Evolutionary conservation across 176 grass and related monocot species (phyloP), one percentile per base, ranked within the genome.

Genomic region (Pontederia crassipes): DNA sequence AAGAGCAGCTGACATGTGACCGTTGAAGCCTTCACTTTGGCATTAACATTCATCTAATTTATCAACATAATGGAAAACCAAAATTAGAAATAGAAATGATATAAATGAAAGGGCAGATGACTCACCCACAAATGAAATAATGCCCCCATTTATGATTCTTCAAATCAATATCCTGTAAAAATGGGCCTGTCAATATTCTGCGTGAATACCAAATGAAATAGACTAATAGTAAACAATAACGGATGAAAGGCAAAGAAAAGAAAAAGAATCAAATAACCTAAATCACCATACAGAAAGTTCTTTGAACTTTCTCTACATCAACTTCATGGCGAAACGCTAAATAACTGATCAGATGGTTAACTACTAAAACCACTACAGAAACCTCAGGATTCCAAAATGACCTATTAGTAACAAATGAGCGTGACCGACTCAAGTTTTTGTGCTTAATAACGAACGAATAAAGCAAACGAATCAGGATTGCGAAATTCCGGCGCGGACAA

Each of bases 121-220:
- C 87, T 88, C 76, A 91, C 93, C 93, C 93, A 17, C 93, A 97
- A 68, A 97, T 85, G 62, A 97, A 97, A 58, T 97, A 97, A 63
- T 97, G 93, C 12, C 87, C 93, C 93, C 93, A 97, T 70, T 83
- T 88, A 72, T 97, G 93, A 53, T 91, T 88, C 73, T 88, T 97
- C 59, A 88, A 61, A 79, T 97, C 93, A 71, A 97, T 71, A 82
- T 85, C 87, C 93, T 97, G 87, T 49, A 45, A 17, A 0, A 72
- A 40, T 54, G n/a, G 46, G 68, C 9, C 54, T 49, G 46, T 40
- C 32, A 40, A 40, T 40, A 40, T 40, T 40, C 6, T 40, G 32
- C 52, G 26, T 56, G 17, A 54, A 8, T 52, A 35, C 15, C 27
- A 55, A 28, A 26, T 55, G 9, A 50, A 45, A 55, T n/a, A 20